These are phyloP conservation scores for Shiraia sp. DNA, from an alignment of 2,329 filamentous ascomycete species.

Conservation along the genomic window DNA sequence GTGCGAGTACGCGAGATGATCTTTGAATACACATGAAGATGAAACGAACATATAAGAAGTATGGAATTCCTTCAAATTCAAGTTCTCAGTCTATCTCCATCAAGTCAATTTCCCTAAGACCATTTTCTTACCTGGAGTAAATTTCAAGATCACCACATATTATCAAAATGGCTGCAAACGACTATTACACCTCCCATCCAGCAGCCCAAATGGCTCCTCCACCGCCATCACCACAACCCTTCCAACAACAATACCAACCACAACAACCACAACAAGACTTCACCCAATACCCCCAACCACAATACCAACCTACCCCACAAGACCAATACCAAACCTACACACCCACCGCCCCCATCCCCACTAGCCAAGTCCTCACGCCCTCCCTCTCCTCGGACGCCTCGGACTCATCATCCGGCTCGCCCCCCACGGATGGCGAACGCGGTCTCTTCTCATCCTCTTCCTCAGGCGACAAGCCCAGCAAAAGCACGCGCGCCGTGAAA, in stretches of 20 bases:
- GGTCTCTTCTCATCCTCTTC: neutral
- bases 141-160: too few species aligned
- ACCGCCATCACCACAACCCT: neutral
- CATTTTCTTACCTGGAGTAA: too few species aligned
- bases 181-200: constrained; percentile 2
- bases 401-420: neutral
- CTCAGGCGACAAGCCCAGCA: neutral
- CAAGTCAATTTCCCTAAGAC: neutral
- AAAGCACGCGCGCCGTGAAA: constrained; percentile 3
- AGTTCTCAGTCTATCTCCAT: neutral
- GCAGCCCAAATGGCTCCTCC: neutral
- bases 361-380: neutral
- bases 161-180: constrained; percentile 5
- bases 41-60: too few species aligned
- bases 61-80: too few species aligned
- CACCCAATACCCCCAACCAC: neutral
- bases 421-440: neutral
- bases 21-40: too few species aligned
- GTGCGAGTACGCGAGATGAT: too few species aligned
- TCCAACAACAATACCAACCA: neutral
- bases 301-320: neutral
- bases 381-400: neutral
- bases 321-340: neutral
- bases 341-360: neutral
- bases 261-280: neutral